These are phyloP conservation scores for Ogataea allantospora DNA, from an alignment of 805 yeast genomes.

Conservation along the genomic window DNA sequence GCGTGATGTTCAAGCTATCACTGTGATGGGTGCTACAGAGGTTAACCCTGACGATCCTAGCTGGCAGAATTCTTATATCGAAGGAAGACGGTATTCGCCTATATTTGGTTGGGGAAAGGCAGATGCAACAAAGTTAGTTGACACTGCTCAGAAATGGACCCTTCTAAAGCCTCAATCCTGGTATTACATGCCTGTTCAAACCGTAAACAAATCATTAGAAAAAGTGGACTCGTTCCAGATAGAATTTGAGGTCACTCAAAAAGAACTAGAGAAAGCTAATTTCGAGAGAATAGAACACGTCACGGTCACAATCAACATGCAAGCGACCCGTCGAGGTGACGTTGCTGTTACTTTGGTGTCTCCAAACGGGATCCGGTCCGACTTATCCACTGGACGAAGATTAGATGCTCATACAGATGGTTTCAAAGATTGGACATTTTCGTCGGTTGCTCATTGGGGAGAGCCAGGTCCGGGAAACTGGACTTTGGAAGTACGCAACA, in stretches of 20 bases:
- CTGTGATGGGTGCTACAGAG: conserved; percentile 67
- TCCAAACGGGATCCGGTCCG: conserved; percentile 73
- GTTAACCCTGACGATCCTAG: conserved; percentile 64
- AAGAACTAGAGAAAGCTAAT: conserved; percentile 53
- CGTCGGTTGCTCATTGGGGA: conserved; percentile 99
- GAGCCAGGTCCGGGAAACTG: conserved; percentile 78
- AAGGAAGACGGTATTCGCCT: conserved; percentile 70
- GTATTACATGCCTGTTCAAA: conserved; percentile 49
- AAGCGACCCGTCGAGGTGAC: conserved; percentile 64
- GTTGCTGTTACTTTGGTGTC: conserved; percentile 64
- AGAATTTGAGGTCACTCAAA: conserved; percentile 45
- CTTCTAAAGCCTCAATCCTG: conserved; percentile 88
- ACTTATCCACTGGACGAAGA: conserved; percentile 66
- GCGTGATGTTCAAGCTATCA: conserved; percentile 91
- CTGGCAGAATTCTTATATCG: conserved; percentile 71
- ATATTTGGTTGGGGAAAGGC: conserved; percentile 89
- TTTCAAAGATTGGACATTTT: conserved; percentile 82
- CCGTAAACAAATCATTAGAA: conserved; percentile 32
- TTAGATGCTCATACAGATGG: conserved; percentile 59
- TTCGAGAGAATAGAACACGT: conserved; percentile 81
- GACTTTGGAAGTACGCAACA: conserved; percentile 64
- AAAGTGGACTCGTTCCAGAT: conserved; percentile 26
- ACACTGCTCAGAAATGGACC: conserved; percentile 72
- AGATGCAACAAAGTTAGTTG: conserved; percentile 76
- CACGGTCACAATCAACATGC: conserved; percentile 73